Conservation (phyloP, 2,329 filamentous ascomycete species). For the Curvularia hawaiiensis region DNA sequence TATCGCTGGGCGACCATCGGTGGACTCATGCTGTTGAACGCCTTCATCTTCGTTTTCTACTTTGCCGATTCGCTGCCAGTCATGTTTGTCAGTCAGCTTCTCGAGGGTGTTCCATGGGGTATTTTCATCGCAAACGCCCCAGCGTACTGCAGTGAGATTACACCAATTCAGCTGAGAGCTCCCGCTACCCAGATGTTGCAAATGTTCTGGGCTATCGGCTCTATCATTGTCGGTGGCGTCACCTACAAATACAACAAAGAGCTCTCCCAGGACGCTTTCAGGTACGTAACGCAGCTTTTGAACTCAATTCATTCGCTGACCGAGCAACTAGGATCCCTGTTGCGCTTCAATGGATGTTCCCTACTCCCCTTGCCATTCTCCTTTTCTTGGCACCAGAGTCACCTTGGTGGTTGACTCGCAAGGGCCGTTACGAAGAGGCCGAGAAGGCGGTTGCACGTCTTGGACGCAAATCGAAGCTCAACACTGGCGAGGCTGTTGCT, state of each 20-base stretch:
- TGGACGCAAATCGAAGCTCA: conserved; percentile 50
- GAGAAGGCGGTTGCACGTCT: conserved; percentile 57
- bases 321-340: conserved; percentile 30
- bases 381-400: conserved; percentile 59
- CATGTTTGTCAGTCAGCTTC: conserved; percentile 60
- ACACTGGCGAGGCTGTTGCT: conserved; percentile 56
- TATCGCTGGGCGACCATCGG: conserved; percentile 65
- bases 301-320: conserved; percentile 13
- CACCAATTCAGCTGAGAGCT: conserved; percentile 62
- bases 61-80: conserved; percentile 57
- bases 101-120: conserved; percentile 69
- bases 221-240: conserved; percentile 64
- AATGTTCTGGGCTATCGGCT: conserved; percentile 69
- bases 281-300: conserved; percentile 15
- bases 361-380: conserved; percentile 51
- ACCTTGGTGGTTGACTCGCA: conserved; percentile 57
- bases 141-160: conserved; percentile 67
- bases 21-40: conserved; percentile 63
- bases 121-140: conserved; percentile 70
- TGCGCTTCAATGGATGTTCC: conserved; percentile 53
- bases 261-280: conserved; percentile 21
- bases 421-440: conserved; percentile 49
- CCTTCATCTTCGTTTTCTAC: conserved; percentile 65
- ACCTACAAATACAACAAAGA: conserved; percentile 58
- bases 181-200: conserved; percentile 67